Conservation (phyloP, 140 eudicot species). For the Bidens hawaiensis region DNA sequence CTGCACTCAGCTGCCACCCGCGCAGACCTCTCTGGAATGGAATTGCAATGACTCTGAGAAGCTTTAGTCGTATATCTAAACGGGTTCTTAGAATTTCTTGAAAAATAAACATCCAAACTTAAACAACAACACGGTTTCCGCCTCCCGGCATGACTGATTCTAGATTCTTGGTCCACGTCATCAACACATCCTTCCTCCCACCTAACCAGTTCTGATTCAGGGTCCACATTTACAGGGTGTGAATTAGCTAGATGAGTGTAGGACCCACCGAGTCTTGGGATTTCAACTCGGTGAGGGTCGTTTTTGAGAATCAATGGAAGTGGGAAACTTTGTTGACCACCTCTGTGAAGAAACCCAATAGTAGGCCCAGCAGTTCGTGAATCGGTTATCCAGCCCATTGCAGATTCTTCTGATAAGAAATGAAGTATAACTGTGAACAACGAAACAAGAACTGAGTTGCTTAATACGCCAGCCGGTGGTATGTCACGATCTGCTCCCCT, state of each 20-base stretch:
- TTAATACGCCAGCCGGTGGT: slow-evolving; percentile 75
- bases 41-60: slow-evolving; percentile 62
- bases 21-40: slow-evolving; percentile 84
- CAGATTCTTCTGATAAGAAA: slow-evolving; percentile 79
- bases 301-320: slow-evolving; percentile 65
- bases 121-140: slow-evolving; percentile 94
- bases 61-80: slow-evolving; percentile 55
- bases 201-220: slow-evolving; percentile 68
- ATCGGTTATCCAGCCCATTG: slow-evolving; percentile 64
- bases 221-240: slow-evolving; percentile 53
- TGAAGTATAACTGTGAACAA: slow-evolving; percentile 80
- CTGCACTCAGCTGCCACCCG: slow-evolving; percentile 88
- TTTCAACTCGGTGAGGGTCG: slow-evolving; percentile 79
- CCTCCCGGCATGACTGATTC: slow-evolving; percentile 54
- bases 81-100: slow-evolving; percentile 46
- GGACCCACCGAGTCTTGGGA: slow-evolving; percentile 89
- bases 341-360: slow-evolving; percentile 89
- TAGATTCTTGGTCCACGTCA: slow-evolving; percentile 48
- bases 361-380: slow-evolving; percentile 38
- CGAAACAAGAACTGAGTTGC: slow-evolving; percentile 87
- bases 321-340: slow-evolving; percentile 90
- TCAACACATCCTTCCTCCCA: slow-evolving; percentile 99
- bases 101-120: slow-evolving; percentile 57
- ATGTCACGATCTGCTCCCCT: slow-evolving; percentile 89
- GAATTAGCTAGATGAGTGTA: slow-evolving; percentile 59